A percentile compares a stretch with the other conserved stretches of the same genome.
Evolutionary conservation across 2,329 filamentous ascomycete species (phyloP).

Genomic region (Mollisia scopiformis): DNA sequence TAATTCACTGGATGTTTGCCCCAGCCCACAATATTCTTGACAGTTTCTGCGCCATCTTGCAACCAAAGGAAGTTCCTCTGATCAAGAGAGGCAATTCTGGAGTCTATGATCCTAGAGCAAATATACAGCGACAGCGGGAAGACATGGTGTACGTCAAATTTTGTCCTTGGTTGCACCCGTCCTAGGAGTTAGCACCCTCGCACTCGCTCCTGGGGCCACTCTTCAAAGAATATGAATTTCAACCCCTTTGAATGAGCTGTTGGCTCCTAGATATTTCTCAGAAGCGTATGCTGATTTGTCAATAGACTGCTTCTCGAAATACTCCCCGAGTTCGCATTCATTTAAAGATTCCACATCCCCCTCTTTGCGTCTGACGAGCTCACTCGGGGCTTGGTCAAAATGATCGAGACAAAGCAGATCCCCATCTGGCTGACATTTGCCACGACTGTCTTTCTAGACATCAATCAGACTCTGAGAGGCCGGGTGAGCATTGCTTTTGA

Average conservation of each 20-base stretch:
- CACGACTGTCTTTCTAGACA: conserved; percentile 15
- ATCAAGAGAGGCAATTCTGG: conserved; percentile 12
- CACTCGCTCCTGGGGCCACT: too few species aligned
- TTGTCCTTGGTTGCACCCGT: too few species aligned
- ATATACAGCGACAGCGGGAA: neutral
- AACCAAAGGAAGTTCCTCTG: neutral
- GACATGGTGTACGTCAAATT: too few species aligned
- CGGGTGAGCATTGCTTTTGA: neutral
- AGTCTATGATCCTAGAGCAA: conserved; percentile 7
- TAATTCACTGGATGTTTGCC: neutral
- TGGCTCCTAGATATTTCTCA: too few species aligned
- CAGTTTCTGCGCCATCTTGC: conserved; percentile 6
- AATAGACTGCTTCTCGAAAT: conserved; percentile 9
- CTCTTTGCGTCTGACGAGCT: conserved; percentile 12
- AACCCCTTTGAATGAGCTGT: too few species aligned
- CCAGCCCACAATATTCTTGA: conserved; percentile 4
- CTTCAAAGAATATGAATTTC: too few species aligned
- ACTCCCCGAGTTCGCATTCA: conserved; percentile 8
- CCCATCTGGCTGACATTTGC: conserved; percentile 21
- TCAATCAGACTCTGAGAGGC: conserved; percentile 6
- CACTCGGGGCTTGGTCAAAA: conserved; percentile 10
- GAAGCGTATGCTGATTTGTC: too few species aligned
- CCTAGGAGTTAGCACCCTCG: too few species aligned
- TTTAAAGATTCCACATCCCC: neutral
- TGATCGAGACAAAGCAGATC: conserved; percentile 11